Base-by-base conservation (phyloP, 2,329 filamentous ascomycete genomes). In the Trichoderma citrinoviride region DNA sequence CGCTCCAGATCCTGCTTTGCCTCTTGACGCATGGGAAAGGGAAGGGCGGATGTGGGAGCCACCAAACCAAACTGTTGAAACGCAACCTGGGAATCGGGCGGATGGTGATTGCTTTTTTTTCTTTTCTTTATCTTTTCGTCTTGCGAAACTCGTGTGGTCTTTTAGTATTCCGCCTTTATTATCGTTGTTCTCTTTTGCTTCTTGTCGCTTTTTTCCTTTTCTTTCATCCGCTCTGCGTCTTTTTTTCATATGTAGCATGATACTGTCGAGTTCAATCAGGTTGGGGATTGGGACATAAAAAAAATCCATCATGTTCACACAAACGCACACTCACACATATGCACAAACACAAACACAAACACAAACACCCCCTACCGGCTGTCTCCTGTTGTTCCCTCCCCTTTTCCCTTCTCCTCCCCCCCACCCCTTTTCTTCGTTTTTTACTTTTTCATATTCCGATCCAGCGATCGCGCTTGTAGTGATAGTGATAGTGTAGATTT, bases 181-280 rank as follows among this genome's bases (percentile, higher is more conserved):
- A 37, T 47, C 25, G 49, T 44, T 43, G 15, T 53, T 61, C 29
- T 61, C 41, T 55, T 50, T 65, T 65, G 47, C 55, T 19, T 65
- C 37, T 29, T 50, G 49, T 43, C 6, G 67, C 65, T 66, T 65
- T 70, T 65, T 23, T 61, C 37, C 27, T 44, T 50, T 55, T 50
- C 8, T 68, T 66, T 70, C 68, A 71, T 61, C 57, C 68, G 64
- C 65, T 65, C 66, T 68, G 67, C 67, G 70, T 65, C 70, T 68
- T 66, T 70, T 54, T 37, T 5, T 37, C 70, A 57, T 71, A 69
- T 71, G 70, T 71, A 72, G 67, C 68, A 72, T 70, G 72, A 67
- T 69, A 72, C 63, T 67, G 61, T 67, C 57, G 65, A 72, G 67
- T 71, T 68, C 67, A 67, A 65, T 65, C 56, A 55, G 60, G 65